phyloP scores from a whole-genome alignment of 2,329 filamentous ascomycete genomes.

The Colletotrichum sp. region DNA sequence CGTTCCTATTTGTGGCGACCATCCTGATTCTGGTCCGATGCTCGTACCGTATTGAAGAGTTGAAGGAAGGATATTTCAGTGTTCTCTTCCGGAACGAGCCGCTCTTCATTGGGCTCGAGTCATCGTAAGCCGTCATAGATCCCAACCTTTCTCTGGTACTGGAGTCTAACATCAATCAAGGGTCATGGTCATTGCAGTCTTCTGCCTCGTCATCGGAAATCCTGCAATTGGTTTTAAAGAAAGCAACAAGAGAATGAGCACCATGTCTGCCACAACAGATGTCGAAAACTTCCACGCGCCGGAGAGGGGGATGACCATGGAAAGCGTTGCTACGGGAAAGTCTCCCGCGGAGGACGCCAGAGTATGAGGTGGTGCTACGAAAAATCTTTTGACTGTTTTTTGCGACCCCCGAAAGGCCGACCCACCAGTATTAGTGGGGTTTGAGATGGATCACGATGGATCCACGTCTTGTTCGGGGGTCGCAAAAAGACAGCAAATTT shows the following conservation, averaged over 20 bases:
- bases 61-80: conserved; percentile 60
- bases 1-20: conserved; percentile 54
- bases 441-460: not conserved
- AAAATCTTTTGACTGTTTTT: not conserved
- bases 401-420: not conserved
- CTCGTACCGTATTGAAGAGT: conserved; percentile 63
- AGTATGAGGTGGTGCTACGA: not conserved
- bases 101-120: conserved; percentile 50
- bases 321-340: not conserved
- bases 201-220: conserved; percentile 8
- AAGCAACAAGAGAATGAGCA: not conserved
- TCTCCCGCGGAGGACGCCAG: not conserved
- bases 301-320: not conserved
- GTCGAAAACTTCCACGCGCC: not conserved
- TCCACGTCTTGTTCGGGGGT: not conserved
- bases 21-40: conserved; percentile 62
- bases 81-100: conserved; percentile 49
- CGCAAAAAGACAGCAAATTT: not conserved
- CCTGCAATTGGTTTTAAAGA: conserved; percentile 1
- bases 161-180: not conserved
- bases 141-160: too few species aligned
- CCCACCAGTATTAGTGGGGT: not conserved
- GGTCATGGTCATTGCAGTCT: conserved; percentile 8
- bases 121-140: conserved; percentile 24
- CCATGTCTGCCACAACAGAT: not conserved